phyloP scores from a whole-genome alignment of 495 filamentous ascomycete species.

The Hypoxylon perforatum region DNA sequence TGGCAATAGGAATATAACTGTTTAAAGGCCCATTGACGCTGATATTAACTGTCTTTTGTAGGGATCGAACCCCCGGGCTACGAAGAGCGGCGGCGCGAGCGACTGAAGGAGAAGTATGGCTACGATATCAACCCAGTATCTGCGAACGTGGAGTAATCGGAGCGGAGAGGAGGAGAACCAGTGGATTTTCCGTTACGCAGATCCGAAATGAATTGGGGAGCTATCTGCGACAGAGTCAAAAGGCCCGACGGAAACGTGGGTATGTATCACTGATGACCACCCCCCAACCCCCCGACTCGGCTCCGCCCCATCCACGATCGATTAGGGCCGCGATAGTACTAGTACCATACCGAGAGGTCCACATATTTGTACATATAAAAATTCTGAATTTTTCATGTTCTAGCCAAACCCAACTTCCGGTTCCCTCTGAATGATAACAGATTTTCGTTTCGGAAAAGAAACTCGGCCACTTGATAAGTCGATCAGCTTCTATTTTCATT shows the following conservation, averaged over 20 bases:
- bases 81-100: constrained; percentile 82
- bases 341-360: constrained; percentile 10
- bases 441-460: not conserved
- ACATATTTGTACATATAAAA: constrained; percentile 45
- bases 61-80: constrained; percentile 88
- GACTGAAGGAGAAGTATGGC: constrained; percentile 91
- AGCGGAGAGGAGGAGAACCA: no score
- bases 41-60: constrained; percentile 50
- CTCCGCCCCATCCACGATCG: no score
- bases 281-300: not conserved
- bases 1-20: not conserved
- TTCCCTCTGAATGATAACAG: constrained; percentile 7
- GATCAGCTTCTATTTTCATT: not conserved
- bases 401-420: not conserved
- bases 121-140: constrained; percentile 76
- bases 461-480: constrained; percentile 34
- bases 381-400: constrained; percentile 40
- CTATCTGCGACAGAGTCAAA: no score
- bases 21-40: not conserved
- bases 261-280: no score
- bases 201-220: no score
- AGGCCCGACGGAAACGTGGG: no score
- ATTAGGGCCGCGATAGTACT: no score
- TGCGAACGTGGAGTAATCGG: constrained; percentile 37
- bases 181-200: no score